phyloP scores from a whole-genome alignment of 345 rosid genomes.

The Gynandropsis gynandra region DNA sequence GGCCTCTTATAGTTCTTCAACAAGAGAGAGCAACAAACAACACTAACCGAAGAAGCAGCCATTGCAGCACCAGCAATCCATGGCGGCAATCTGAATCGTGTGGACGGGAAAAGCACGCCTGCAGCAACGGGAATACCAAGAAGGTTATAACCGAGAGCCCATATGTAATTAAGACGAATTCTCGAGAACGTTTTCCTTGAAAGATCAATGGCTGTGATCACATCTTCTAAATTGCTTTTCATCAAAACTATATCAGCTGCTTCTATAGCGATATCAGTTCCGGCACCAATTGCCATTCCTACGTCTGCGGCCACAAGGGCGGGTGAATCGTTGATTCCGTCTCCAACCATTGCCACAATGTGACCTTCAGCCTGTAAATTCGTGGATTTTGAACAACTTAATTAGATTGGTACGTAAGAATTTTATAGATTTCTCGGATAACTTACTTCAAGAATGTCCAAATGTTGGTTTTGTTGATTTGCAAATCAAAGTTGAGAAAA shows the following conservation, averaged over 20 bases:
- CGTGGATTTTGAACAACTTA: background rate
- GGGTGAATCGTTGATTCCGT: conserved; percentile 88
- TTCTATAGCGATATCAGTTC: conserved; percentile 91
- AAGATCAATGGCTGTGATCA: conserved; percentile 84
- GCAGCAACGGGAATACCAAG: conserved; percentile 86
- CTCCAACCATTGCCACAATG: conserved; percentile 91
- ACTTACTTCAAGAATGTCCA: too few species aligned
- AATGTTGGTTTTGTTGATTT: too few species aligned
- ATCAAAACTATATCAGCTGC: conserved; percentile 93
- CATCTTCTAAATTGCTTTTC: conserved; percentile 94
- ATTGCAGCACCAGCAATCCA: conserved; percentile 99
- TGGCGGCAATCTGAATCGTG: conserved; percentile 71
- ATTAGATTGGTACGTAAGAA: too few species aligned
- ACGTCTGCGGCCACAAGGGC: conserved; percentile 93
- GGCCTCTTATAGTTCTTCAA: conserved; percentile 69
- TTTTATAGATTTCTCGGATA: too few species aligned
- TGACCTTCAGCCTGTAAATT: conserved; percentile 49
- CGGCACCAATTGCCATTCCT: conserved; percentile 97
- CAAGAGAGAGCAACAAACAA: conserved; percentile 80
- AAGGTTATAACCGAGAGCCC: conserved; percentile 91
- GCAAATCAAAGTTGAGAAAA: too few species aligned
- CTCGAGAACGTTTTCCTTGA: conserved; percentile 77
- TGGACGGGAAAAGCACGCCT: conserved; percentile 62
- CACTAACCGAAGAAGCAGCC: conserved; percentile 97
- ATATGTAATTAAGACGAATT: conserved; percentile 78